These are phyloP conservation scores for Cladophialophora exuberans DNA, from an alignment of 2,329 filamentous ascomycete genomes.

Conservation along the genomic window DNA sequence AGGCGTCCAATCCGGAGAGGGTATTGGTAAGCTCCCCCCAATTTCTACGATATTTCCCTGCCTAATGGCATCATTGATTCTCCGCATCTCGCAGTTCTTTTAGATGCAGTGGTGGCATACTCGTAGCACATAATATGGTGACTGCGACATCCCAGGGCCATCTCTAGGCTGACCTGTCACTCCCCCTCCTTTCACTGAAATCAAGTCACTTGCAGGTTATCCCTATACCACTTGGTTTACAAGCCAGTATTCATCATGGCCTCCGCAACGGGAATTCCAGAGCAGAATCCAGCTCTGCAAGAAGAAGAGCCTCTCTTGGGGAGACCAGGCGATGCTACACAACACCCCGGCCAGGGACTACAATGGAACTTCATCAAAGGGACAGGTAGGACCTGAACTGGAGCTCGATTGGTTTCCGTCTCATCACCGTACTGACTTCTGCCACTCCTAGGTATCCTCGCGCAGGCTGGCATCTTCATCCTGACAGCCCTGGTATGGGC, in stretches of 20 bases:
- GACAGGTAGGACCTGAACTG: conserved; percentile 53
- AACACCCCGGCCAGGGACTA: conserved; percentile 66
- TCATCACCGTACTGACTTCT: conserved; percentile 57
- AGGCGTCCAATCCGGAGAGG: too few relatives aligned
- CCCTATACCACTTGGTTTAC: neutral
- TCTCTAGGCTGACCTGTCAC: neutral
- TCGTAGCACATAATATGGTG: too few relatives aligned
- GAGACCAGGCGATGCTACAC: conserved; percentile 71
- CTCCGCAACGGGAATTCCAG: conserved; percentile 69
- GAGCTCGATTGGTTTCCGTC: too few relatives aligned
- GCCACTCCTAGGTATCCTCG: conserved; percentile 80
- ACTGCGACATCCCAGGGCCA: too few relatives aligned
- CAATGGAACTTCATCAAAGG: conserved; percentile 74
- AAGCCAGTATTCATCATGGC: conserved; percentile 57
- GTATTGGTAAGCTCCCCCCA: too few relatives aligned
- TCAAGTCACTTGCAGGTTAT: neutral
- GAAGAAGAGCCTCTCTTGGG: conserved; percentile 75
- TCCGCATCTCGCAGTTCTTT: too few relatives aligned
- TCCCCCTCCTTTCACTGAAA: neutral
- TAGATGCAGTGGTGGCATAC: too few relatives aligned
- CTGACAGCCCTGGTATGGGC: conserved; percentile 78
- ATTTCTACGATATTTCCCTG: too few relatives aligned
- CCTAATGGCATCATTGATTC: too few relatives aligned
- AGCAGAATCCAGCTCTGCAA: conserved; percentile 49
- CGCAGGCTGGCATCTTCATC: conserved; percentile 77